Conservation (phyloP, 2,329 filamentous ascomycete species). For the Alternaria metachromatica region DNA sequence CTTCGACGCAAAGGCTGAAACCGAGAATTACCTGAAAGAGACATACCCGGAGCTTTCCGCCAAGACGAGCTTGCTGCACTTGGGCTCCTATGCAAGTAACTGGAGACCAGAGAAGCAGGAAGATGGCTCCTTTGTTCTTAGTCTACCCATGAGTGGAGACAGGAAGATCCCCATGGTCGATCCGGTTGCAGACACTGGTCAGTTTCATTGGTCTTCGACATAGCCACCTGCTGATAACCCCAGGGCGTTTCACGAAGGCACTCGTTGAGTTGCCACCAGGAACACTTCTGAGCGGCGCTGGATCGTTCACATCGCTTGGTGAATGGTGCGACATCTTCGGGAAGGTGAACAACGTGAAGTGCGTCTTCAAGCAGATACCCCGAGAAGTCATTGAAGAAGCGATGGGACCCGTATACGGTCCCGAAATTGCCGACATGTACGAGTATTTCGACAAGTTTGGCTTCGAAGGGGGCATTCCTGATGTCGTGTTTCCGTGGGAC, state of each 20-base stretch:
- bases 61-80: conserved; percentile 37
- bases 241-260: conserved; percentile 30
- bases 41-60: conserved; percentile 33
- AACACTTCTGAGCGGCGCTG: conserved; percentile 33
- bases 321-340: conserved; percentile 35
- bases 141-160: conserved; percentile 26
- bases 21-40: conserved; percentile 49
- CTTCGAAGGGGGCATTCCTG: conserved; percentile 45
- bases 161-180: conserved; percentile 26
- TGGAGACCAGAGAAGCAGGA: conserved; percentile 31
- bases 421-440: conserved; percentile 44
- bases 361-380: conserved; percentile 21
- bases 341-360: conserved; percentile 23
- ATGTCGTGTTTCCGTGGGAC: conserved; percentile 39
- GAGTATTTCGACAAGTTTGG: conserved; percentile 47
- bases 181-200: conserved; percentile 27
- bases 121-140: conserved; percentile 28
- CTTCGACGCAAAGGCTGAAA: conserved; percentile 51
- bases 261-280: conserved; percentile 31
- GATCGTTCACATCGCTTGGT: conserved; percentile 27
- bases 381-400: conserved; percentile 26
- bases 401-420: conserved; percentile 27
- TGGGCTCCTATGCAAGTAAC: conserved; percentile 34
- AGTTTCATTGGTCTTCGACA: background rate
- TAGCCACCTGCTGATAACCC: background rate